Evolutionary conservation across 2,329 filamentous ascomycete species (phyloP), one percentile per base, ranked within the genome.

Genomic region (Ophiostoma piceae): DNA sequence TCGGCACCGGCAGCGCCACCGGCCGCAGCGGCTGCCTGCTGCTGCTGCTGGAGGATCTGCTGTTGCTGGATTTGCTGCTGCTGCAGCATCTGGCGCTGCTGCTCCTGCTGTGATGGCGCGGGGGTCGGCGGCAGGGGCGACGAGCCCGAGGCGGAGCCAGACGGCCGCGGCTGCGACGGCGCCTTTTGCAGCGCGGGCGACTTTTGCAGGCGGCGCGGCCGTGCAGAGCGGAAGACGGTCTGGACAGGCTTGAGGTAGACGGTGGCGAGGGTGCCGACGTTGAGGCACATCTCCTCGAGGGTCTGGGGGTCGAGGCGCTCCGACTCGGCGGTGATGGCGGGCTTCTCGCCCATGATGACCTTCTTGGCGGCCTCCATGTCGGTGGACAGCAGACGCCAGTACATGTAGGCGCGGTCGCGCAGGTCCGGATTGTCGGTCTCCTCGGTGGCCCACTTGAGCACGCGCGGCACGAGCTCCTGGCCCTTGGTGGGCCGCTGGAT

Each of bases 341-440:
- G 95, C 78, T 99, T 99, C 74, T 96, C 91, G 71, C 95, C 94
- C 94, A 99, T 98, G 74, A 99, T 94, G 68, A 99, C 88, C 72
- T 88, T 84, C 77, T 91, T 95, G 1, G 95, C 95, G 0, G 90
- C 88, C 67, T 90, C 88, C 74, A 96, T 94, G 78, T 97, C 94
- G 0, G 93, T 96, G 1, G 93, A 97, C 1, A 99, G 85, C 16
- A 99, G 85, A 4, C 95, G 92, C 95, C 95, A 99, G 83, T 99
- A 99, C 94, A 99, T 98, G 82, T 97, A 99, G 0, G 95, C 95
- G 75, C 95, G 85, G 78, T 99, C 95, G 73, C 95, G 89, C 37
- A 99, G 87, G 79, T 99, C 95, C 0, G 95, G 95, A 79, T 99
- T 97, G 77, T 99, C 95, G n/a, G 94, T 98, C 79, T 98, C 95